Evolutionary conservation across 306 rosid species (phyloP), one percentile per base, ranked within the genome.

Genomic region (Senna siamea): DNA sequence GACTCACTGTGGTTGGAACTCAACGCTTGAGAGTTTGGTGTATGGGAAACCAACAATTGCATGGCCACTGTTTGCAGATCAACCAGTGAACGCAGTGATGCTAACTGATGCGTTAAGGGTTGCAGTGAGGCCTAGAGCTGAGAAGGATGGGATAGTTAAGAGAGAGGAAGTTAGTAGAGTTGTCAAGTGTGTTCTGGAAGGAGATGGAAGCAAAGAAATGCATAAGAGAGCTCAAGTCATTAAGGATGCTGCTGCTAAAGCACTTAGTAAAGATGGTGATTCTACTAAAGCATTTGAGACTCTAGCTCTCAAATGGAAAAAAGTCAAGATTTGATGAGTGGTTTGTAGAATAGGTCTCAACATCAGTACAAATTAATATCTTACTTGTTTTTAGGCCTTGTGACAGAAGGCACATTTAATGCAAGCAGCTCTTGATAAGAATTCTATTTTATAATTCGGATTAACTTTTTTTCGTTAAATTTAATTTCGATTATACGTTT

Each of bases 161-260:
- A 9, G 72, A 6, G 77, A 70, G 13, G 82, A 78, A 18, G 34
- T 78, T 15, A 60, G 40, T 13, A 40, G 6, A 3, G 57, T 60
- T n/a, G 37, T 70, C 0, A 40, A 23, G 32, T 34, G 7, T 0
- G 7, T 72, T 4, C 55, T 78, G 61, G 74, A 50, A 3, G 11
- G 53, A 7, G 78, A 72, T 44, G 69, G 64, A n/a, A 74, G 82
- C 0, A 35, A 32, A 32, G 52, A 3, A 14, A 19, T 46, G 1
- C 10, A 52, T 0, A 15, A 23, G 5, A 14, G 20, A 9, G 55
- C 63, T 50, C 51, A 44, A 1, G 54, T 43, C 0, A 26, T 55
- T 0, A 63, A 64, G 8, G 73, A 55, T 2, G 67, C 82, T 2
- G 69, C 61, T 15, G 43, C 5, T 14, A 44, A 14, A 2, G 67